Base-by-base conservation (phyloP, 768 basidiomycete genomes). In the Suillus paluster region DNA sequence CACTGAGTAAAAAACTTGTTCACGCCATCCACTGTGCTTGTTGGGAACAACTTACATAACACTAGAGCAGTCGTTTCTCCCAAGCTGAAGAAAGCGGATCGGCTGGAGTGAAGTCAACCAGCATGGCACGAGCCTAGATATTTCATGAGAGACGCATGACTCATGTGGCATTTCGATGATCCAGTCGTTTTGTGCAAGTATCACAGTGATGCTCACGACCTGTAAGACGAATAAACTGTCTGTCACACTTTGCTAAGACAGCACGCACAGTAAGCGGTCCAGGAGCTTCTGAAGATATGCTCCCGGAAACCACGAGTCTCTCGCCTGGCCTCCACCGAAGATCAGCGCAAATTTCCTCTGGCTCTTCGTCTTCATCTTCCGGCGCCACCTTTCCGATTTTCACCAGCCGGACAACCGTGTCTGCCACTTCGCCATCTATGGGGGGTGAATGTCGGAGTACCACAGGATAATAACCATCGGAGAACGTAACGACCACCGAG, bases 91-190 rank as follows among this genome's bases (percentile, higher is more conserved):
- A 64, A 87, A 91, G 2, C 76, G 77, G 3, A 78, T 74, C 0
- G 89, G 87, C 53, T 81, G 71, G 1, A 86, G 56, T 5, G 84
- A 85, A 55, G 78, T 81, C 56, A 92, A 69, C 92, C 92, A 94
- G 57, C 76, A 76, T 14, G 79, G 76, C 14, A 70, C 63, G 9
- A 55, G 57, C 27, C 65, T 11, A 17, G 68, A 64, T 34, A 75
- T 77, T 39, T 76, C 74, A 10, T 79, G 80, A 34, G 72, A 66
- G 19, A 67, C 70, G 59, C 74, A 76, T 1, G 84, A 80, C 23
- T 81, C 77, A 56, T 88, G 77, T 1, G 86, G 84, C 36, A 94
- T 73, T 46, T 90, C 81, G 27, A 95, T 78, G 46, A 77, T 83
- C 93, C 93, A 95, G 33, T 72, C 77, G 41, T 84, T 84, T 71